phyloP scores from a whole-genome alignment of 306 rosid species.

The Mimosa bimucronata region DNA sequence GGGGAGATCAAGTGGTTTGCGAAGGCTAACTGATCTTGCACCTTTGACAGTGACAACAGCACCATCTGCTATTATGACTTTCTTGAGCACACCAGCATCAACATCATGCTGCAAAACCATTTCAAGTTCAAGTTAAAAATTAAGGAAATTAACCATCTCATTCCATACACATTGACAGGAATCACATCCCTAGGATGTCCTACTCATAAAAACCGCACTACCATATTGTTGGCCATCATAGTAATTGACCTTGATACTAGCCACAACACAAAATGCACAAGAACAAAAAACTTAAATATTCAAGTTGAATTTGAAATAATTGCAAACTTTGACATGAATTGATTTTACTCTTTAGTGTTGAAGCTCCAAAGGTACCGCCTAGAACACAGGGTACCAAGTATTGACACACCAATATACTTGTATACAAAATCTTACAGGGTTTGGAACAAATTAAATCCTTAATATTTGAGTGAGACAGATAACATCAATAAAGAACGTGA shows the following conservation, averaged over 20 bases:
- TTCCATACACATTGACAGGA: background rate
- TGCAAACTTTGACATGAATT: background rate
- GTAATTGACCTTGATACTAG: background rate
- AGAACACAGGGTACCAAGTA: background rate
- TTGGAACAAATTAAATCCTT: background rate
- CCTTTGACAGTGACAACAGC: slow-evolving; percentile 95
- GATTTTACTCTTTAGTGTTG: background rate
- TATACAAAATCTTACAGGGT: background rate
- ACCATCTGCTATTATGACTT: slow-evolving; percentile 92
- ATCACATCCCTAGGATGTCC: background rate
- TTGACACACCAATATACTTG: background rate
- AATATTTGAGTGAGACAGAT: background rate
- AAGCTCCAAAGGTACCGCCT: background rate
- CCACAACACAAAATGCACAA: background rate
- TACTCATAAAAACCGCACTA: background rate
- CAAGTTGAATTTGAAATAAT: background rate
- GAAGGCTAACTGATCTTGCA: slow-evolving; percentile 89
- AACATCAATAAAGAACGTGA: background rate
- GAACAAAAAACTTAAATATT: background rate
- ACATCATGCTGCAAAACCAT: slow-evolving; percentile 84
- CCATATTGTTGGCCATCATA: background rate
- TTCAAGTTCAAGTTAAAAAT: slow-evolving; percentile 14
- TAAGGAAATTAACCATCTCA: background rate
- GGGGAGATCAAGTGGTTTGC: slow-evolving; percentile 83
- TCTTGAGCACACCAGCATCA: slow-evolving; percentile 96